phyloP scores from a whole-genome alignment of 2,329 filamentous ascomycete species.

The Pseudogymnoascus sp. region DNA sequence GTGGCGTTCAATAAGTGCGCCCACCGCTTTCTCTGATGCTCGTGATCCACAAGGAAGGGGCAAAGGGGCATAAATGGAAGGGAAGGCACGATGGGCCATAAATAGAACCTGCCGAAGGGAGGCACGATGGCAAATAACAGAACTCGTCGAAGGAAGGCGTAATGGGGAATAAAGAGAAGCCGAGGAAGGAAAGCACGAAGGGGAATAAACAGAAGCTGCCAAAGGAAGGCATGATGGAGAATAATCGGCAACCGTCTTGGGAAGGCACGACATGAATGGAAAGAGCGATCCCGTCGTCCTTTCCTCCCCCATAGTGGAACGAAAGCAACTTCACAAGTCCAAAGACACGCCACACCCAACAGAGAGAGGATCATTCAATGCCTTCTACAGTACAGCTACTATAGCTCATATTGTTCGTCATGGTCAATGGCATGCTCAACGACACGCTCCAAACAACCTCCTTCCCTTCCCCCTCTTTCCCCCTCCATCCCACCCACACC shows the following conservation, averaged over 20 bases:
- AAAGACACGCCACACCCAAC: no score
- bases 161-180: not conserved
- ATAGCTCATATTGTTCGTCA: no score
- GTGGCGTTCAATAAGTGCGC: not conserved
- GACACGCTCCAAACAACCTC: no score
- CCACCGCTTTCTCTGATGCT: not conserved
- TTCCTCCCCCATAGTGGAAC: no score
- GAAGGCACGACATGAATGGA: no score
- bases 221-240: not conserved
- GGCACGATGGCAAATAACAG: not conserved
- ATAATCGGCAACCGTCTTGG: not conserved
- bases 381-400: no score
- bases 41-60: not conserved
- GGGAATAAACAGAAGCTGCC: not conserved
- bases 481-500: no score
- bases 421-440: no score
- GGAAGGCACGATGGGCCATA: not conserved
- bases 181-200: not conserved
- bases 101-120: not conserved
- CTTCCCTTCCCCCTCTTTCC: no score
- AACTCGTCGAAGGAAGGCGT: not conserved
- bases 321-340: no score
- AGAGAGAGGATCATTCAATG: no score
- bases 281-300: no score
- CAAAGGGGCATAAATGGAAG: not conserved